Conservation (phyloP, 2,329 filamentous ascomycete species). For the Fusarium dimerum region DNA sequence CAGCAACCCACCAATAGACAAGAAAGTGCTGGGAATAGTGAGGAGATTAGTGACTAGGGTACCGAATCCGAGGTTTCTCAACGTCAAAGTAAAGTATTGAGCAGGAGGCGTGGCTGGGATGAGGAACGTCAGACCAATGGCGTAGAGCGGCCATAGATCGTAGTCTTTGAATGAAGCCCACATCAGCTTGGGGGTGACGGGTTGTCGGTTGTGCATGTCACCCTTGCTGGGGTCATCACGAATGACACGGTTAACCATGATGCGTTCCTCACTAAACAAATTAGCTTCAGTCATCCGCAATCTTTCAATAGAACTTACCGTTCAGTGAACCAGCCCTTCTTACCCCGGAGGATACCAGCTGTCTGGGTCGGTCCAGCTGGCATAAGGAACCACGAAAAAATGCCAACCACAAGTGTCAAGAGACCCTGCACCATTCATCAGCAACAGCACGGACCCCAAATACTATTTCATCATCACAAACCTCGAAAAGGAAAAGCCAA, state of each 20-base stretch:
- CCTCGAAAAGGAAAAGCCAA: conserved; percentile 52
- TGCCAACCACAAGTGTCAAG: conserved; percentile 25
- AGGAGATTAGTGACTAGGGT: conserved; percentile 65
- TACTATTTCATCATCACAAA: conserved; percentile 4
- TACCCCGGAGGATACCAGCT: too few species aligned
- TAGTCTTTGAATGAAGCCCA: conserved; percentile 57
- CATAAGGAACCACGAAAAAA: too few species aligned
- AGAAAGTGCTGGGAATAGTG: conserved; percentile 55
- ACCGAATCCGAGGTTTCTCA: conserved; percentile 57
- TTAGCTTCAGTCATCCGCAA: background rate
- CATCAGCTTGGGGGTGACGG: conserved; percentile 46
- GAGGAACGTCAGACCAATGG: conserved; percentile 48
- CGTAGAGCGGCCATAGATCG: conserved; percentile 57
- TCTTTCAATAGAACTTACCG: conserved; percentile 4
- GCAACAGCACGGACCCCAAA: background rate
- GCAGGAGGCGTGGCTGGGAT: conserved; percentile 48
- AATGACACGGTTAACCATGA: conserved; percentile 56
- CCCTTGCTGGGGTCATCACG: conserved; percentile 60
- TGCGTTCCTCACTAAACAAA: conserved; percentile 46
- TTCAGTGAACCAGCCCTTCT: conserved; percentile 39
- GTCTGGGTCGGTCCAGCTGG: too few species aligned
- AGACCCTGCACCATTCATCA: conserved; percentile 11
- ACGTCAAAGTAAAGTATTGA: conserved; percentile 54
- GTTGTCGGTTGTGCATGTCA: conserved; percentile 58
- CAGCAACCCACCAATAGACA: conserved; percentile 41